Evolutionary conservation across 2,329 filamentous ascomycete genomes (phyloP), one percentile per base, ranked within the genome.

Genomic region (Microdochium bolleyi): DNA sequence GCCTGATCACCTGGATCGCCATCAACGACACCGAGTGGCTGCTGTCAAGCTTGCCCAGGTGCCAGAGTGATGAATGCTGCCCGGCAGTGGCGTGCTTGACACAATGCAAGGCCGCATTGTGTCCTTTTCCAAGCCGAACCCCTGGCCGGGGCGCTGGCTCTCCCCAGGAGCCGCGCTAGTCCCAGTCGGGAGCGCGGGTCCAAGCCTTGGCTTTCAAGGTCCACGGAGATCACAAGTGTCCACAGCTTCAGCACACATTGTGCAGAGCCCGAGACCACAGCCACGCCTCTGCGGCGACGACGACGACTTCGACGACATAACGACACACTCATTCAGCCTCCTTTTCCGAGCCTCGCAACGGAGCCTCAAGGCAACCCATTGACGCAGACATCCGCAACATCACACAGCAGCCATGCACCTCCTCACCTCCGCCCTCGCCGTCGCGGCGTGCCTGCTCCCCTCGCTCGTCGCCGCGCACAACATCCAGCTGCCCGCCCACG

Each of bases 401-500:
- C n/a, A n/a, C n/a, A n/a, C n/a, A n/a, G n/a, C 55, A 51, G 65
- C 54, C 54, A 77, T 77, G 74, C 64, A 73, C 34, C 67, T 77
- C 56, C 67, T 69, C 54, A 67, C 71, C 11, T 69, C 75, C 53
- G 64, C 68, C 54, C 59, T 73, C 60, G 64, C 70, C 51, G 57
- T 69, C 53, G 73, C 74, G 56, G 77, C 78, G 59, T 75, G 75
- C 64, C 70, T 88, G 56, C 61, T 73, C 67, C 76, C 84, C 62
- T 80, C 83, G 62, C 78, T 85, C 60, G 79, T 82, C 56, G 70
- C 82, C 60, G 90, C 89, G 62, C 94, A 99, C 82, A 97, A 95
- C 78, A 97, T 99, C 73, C 89, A 94, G 70, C 85, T 99, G 65
- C 87, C 87, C 57, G 87, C 92, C 62, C 91, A 99, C 74, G 89